Evolutionary conservation across 768 basidiomycete genomes (phyloP).

Genomic region (Russula earlei): DNA sequence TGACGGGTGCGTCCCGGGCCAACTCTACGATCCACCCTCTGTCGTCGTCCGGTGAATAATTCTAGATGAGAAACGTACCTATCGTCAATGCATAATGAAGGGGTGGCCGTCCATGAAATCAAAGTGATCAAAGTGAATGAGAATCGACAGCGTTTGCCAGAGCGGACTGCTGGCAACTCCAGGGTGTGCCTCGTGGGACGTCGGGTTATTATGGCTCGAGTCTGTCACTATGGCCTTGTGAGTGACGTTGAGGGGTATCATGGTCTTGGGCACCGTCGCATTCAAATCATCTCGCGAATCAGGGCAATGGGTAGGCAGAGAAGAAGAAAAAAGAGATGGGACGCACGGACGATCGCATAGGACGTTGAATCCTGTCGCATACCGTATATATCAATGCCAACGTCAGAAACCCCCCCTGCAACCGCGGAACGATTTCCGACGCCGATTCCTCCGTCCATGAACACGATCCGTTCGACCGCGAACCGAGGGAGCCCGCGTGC

Average conservation of each 20-base stretch:
- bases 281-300: conserved; percentile 60
- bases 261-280: conserved; percentile 53
- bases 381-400: background rate
- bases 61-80: conserved; percentile 65
- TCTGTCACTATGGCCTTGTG: conserved; percentile 72
- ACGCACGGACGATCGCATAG: conserved; percentile 64
- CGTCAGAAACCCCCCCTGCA: conserved; percentile 39
- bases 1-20: conserved; percentile 48
- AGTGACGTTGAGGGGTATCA: conserved; percentile 88
- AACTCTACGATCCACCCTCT: conserved; percentile 77
- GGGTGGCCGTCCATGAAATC: conserved; percentile 80
- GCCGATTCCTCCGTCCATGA: conserved; percentile 91
- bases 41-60: conserved; percentile 50
- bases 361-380: conserved; percentile 60
- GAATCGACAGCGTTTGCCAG: conserved; percentile 62
- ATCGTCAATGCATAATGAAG: conserved; percentile 81
- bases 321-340: background rate
- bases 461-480: conserved; percentile 60
- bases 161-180: conserved; percentile 36
- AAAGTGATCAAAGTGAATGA: conserved; percentile 74
- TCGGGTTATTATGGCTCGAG: conserved; percentile 34
- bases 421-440: conserved; percentile 72
- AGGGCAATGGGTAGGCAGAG: background rate
- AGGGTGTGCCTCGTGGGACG: conserved; percentile 22
- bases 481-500: conserved; percentile 54